Evolutionary conservation across 495 filamentous ascomycete species (phyloP).

Genomic region (Penicillium coprophilum): DNA sequence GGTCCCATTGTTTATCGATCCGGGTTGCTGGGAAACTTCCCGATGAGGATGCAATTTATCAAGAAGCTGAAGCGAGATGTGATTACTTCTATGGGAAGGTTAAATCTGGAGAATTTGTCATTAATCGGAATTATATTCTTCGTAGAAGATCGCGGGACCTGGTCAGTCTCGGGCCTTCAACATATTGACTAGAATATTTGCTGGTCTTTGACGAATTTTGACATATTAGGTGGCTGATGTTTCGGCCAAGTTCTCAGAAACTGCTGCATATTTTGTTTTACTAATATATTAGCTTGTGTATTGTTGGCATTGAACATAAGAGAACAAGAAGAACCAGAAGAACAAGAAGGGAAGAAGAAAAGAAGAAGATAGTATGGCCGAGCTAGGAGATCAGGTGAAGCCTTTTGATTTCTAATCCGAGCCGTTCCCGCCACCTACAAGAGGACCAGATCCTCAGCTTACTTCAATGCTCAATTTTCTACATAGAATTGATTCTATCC

Average conservation of each 20-base stretch:
- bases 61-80: neutral
- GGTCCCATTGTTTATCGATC: neutral
- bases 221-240: no score
- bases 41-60: neutral
- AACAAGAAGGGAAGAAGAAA: neutral
- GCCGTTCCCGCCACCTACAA: neutral
- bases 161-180: neutral
- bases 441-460: conserved; percentile 1
- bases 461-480: neutral
- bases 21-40: neutral
- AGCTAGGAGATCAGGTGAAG: neutral
- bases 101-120: neutral
- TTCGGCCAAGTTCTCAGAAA: no score
- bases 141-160: neutral
- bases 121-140: conserved; percentile 1
- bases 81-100: neutral
- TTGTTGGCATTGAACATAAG: neutral
- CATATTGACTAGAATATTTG: neutral
- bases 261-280: neutral
- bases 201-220: neutral
- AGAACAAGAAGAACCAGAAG: neutral
- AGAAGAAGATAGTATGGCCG: neutral
- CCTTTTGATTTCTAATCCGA: conserved; percentile 5
- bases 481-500: neutral
- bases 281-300: neutral